Evolutionary conservation across 2,329 filamentous ascomycete genomes (phyloP).

Genomic region (Colletotrichum kahawae): DNA sequence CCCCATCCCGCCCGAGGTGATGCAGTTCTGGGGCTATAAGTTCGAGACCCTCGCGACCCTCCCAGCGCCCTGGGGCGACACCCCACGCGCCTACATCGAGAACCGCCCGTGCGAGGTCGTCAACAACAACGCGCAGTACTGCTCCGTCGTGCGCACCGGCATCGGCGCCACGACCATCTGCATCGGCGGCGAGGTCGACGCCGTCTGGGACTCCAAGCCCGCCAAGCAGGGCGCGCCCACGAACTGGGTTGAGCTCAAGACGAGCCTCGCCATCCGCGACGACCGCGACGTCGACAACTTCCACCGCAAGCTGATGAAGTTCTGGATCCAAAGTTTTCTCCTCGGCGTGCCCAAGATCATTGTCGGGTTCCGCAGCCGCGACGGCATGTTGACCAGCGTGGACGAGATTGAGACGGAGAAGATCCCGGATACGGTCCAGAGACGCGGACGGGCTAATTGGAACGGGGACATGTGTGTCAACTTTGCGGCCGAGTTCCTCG

Average conservation of each 20-base stretch:
- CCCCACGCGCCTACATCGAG: slow-evolving; percentile 79
- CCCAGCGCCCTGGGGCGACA: slow-evolving; percentile 75
- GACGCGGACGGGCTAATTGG: slow-evolving; percentile 73
- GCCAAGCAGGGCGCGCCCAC: slow-evolving; percentile 67
- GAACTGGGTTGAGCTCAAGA: slow-evolving; percentile 96
- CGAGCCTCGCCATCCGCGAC: slow-evolving; percentile 73
- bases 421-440: slow-evolving; percentile 78
- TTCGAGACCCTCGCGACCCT: slow-evolving; percentile 88
- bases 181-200: slow-evolving; percentile 93
- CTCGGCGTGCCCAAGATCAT: slow-evolving; percentile 92
- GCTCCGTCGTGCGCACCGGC: slow-evolving; percentile 88
- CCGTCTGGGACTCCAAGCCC: slow-evolving; percentile 87
- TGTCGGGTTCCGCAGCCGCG: slow-evolving; percentile 80
- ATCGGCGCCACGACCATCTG: slow-evolving; percentile 78
- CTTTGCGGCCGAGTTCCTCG: slow-evolving; percentile 79
- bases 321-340: slow-evolving; percentile 96
- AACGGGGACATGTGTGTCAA: slow-evolving; percentile 95
- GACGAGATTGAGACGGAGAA: slow-evolving; percentile 81
- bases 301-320: slow-evolving; percentile 90
- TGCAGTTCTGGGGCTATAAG: slow-evolving; percentile 98
- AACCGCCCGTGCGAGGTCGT: slow-evolving; percentile 72
- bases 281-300: slow-evolving; percentile 76
- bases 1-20: slow-evolving; percentile 72
- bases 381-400: slow-evolving; percentile 73
- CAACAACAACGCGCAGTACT: slow-evolving; percentile 93